phyloP scores from a whole-genome alignment of 192 early-diverging fungal genomes.

The Entomortierella lignicola region DNA sequence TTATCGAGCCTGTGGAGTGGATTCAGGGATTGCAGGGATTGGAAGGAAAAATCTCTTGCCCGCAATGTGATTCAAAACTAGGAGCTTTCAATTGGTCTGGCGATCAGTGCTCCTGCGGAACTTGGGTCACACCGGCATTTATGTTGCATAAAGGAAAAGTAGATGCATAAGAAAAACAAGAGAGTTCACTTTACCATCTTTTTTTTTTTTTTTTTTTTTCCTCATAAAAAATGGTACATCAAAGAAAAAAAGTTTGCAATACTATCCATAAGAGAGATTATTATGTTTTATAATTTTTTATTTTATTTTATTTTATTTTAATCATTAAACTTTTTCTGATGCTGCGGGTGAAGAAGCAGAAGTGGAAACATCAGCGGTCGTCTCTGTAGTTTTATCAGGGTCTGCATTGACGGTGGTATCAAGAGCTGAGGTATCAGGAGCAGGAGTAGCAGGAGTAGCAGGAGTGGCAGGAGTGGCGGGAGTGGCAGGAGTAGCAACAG shows the following conservation, averaged over 20 bases:
- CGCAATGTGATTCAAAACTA: conserved; percentile 83
- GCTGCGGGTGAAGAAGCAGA: neutral
- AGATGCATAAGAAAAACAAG: conserved; percentile 65
- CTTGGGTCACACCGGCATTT: conserved; percentile 85
- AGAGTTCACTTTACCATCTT: too few species aligned
- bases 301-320: conserved; percentile 4
- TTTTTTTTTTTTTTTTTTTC: too few species aligned
- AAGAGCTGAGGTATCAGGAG: neutral
- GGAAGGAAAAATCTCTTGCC: conserved; percentile 79
- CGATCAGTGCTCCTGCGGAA: conserved; percentile 82
- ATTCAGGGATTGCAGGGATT: conserved; percentile 73
- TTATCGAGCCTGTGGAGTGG: conserved; percentile 90
- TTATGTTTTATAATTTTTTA: neutral
- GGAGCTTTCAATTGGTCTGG: conserved; percentile 87
- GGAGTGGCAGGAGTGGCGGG: neutral
- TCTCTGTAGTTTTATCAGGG: neutral
- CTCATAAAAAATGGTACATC: too few species aligned
- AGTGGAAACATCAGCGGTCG: neutral
- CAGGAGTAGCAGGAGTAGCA: neutral
- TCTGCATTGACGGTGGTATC: neutral
- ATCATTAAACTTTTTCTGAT: neutral
- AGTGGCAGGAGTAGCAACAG: neutral
- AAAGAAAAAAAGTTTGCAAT: too few species aligned
- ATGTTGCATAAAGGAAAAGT: conserved; percentile 81
- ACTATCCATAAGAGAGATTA: too few species aligned